Evolutionary conservation across 192 early-diverging fungal species (phyloP).

Genomic region (Fimicolochytrium jonesii): DNA sequence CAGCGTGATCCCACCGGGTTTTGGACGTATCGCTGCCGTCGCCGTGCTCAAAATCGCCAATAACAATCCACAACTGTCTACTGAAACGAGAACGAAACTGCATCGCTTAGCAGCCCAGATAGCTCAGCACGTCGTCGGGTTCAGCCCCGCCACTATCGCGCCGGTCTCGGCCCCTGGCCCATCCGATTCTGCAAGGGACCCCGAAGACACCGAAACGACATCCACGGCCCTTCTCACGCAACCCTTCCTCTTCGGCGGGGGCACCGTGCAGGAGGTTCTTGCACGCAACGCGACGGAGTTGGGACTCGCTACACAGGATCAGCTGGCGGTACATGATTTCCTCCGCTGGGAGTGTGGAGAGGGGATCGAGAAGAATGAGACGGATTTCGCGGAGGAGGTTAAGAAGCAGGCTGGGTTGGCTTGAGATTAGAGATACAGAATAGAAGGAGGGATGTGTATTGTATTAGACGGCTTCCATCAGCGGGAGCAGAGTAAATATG

Average conservation of each 20-base stretch:
- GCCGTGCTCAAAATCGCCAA: slow-evolving; percentile 52
- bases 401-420: slow-evolving; percentile 42
- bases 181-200: background rate
- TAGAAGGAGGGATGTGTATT: too few relatives aligned
- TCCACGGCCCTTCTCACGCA: slow-evolving; percentile 63
- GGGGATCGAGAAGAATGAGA: slow-evolving; percentile 71
- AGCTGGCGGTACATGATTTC: slow-evolving; percentile 55
- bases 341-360: slow-evolving; percentile 80
- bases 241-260: slow-evolving; percentile 73
- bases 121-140: slow-evolving; percentile 86
- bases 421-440: too few relatives aligned
- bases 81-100: background rate
- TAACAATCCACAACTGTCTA: slow-evolving; percentile 16
- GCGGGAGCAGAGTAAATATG: too few relatives aligned
- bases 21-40: slow-evolving; percentile 78
- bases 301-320: too few relatives aligned
- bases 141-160: slow-evolving; percentile 56
- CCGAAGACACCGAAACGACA: slow-evolving; percentile 34
- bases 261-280: slow-evolving; percentile 63
- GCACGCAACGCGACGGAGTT: background rate
- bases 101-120: slow-evolving; percentile 56
- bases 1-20: slow-evolving; percentile 14
- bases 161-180: background rate
- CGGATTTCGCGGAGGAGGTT: slow-evolving; percentile 82
- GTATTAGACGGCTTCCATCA: too few relatives aligned